phyloP scores from a whole-genome alignment of 495 filamentous ascomycete species.

The Penicillium robsamsonii region DNA sequence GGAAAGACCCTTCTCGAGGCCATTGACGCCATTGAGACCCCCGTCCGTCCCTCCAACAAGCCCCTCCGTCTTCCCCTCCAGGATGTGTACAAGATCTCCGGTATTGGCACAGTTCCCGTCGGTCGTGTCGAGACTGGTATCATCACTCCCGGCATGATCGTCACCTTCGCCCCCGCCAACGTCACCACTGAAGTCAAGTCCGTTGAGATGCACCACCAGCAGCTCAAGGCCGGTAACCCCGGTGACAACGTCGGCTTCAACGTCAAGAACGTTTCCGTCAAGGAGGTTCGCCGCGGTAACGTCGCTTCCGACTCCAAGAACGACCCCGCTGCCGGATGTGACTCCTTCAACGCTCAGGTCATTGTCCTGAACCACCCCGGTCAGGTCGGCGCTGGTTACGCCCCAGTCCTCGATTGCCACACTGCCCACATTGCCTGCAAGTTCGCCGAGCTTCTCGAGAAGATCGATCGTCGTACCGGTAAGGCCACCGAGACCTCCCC shows the following conservation, averaged over 20 bases:
- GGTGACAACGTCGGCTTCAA: conserved; percentile 99
- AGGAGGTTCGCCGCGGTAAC: conserved; percentile 99
- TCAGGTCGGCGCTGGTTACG: conserved; percentile 98
- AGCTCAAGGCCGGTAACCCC: conserved; percentile 91
- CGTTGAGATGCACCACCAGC: conserved; percentile 99
- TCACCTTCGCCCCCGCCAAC: conserved; percentile 82
- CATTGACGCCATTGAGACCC: conserved; percentile 94
- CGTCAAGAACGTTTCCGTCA: conserved; percentile 99
- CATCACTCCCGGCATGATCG: conserved; percentile 97
- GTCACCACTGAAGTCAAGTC: conserved; percentile 99
- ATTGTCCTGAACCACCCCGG: conserved; percentile 99
- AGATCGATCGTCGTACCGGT: conserved; percentile 99
- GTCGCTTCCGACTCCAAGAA: conserved; percentile 99
- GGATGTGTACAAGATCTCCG: conserved; percentile 99
- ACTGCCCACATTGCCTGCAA: conserved; percentile 99
- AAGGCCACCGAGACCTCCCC: conserved; percentile 87
- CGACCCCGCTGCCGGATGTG: conserved; percentile 85
- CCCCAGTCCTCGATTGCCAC: conserved; percentile 98
- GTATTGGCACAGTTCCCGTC: conserved; percentile 99
- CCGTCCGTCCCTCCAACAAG: conserved; percentile 79
- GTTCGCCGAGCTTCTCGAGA: conserved; percentile 97
- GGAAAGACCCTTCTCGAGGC: conserved; percentile 99
- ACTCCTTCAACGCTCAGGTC: conserved; percentile 98
- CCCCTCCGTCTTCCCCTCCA: conserved; percentile 99
- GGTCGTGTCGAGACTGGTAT: conserved; percentile 99